Percentiles rank a stretch among this genome's conserved stretches.
phyloP scores from a whole-genome alignment of 2,329 filamentous ascomycete genomes.

The Diaporthe sp. region DNA sequence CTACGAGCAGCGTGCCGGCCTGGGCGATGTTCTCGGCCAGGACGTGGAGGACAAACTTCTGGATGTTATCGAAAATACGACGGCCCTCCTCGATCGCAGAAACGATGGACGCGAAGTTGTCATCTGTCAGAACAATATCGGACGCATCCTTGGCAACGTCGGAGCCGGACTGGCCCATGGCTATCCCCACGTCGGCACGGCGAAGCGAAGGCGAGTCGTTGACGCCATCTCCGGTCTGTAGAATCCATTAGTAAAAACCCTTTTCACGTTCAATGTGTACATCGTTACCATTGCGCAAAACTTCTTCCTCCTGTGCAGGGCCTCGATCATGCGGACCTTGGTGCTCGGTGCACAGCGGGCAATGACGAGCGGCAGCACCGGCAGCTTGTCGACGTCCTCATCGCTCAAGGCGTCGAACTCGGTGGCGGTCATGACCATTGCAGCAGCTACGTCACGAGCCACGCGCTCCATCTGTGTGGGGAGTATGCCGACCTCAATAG shows the following conservation, averaged over 20 bases:
- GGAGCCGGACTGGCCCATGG: slow-evolving; percentile 71
- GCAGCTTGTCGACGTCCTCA: slow-evolving; percentile 72
- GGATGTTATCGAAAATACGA: slow-evolving; percentile 78
- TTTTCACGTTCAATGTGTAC: neutral
- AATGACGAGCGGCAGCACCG: slow-evolving; percentile 75
- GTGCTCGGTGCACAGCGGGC: slow-evolving; percentile 79
- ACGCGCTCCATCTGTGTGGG: slow-evolving; percentile 5
- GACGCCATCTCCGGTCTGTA: slow-evolving; percentile 78
- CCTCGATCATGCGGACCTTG: slow-evolving; percentile 82
- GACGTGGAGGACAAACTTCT: slow-evolving; percentile 78
- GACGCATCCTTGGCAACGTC: slow-evolving; percentile 76
- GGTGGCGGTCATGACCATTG: slow-evolving; percentile 68
- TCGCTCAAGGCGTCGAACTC: slow-evolving; percentile 75
- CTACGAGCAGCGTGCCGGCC: slow-evolving; percentile 75
- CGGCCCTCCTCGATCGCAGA: slow-evolving; percentile 72
- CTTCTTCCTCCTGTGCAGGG: slow-evolving; percentile 73
- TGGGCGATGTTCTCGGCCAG: slow-evolving; percentile 78
- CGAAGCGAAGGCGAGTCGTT: slow-evolving; percentile 77
- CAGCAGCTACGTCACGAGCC: slow-evolving; percentile 61
- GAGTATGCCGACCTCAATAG: slow-evolving; percentile 54
- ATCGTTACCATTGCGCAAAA: slow-evolving; percentile 69
- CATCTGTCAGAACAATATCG: slow-evolving; percentile 77
- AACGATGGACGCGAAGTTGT: slow-evolving; percentile 80
- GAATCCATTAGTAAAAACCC: neutral
- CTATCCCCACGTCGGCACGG: slow-evolving; percentile 76